Conservation (phyloP, 805 yeast species). For the Ogataea philodendri region DNA sequence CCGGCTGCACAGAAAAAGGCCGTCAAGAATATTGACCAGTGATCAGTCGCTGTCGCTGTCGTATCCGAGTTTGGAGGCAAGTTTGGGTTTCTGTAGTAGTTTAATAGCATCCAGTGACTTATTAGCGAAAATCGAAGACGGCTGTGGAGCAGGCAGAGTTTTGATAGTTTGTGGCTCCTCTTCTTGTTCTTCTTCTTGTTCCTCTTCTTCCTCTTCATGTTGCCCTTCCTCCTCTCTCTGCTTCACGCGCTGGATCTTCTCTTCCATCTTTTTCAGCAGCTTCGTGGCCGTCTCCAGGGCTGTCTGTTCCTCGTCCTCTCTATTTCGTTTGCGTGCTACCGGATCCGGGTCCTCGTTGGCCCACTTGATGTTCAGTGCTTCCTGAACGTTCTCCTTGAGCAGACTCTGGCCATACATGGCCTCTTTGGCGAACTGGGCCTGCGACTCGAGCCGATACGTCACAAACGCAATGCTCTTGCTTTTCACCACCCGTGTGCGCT, state of each 20-base stretch:
- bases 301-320: slow-evolving; percentile 47
- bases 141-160: slow-evolving; percentile 4
- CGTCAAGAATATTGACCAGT: slow-evolving; percentile 16
- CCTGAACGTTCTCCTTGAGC: slow-evolving; percentile 47
- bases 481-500: slow-evolving; percentile 58
- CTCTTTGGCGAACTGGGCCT: slow-evolving; percentile 94
- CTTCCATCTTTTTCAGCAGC: slow-evolving; percentile 37
- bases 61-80: slow-evolving; percentile 10
- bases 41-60: slow-evolving; percentile 14
- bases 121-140: slow-evolving; percentile 5
- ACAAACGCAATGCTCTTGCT: slow-evolving; percentile 75
- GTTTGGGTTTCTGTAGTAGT: slow-evolving; percentile 6
- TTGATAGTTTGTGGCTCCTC: not conserved
- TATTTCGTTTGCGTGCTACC: slow-evolving; percentile 48
- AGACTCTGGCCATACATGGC: slow-evolving; percentile 86
- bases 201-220: not conserved
- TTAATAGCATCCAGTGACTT: slow-evolving; percentile 13
- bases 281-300: slow-evolving; percentile 54
- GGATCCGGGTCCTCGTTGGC: slow-evolving; percentile 89
- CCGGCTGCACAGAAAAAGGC: slow-evolving; percentile 22
- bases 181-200: slow-evolving; percentile 1
- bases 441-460: slow-evolving; percentile 60
- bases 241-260: slow-evolving; percentile 25
- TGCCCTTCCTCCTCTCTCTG: slow-evolving; percentile 16
- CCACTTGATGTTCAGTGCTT: slow-evolving; percentile 75